Conservation (phyloP, 352 stramenopile species). For the Phytophthora ramorum region DNA sequence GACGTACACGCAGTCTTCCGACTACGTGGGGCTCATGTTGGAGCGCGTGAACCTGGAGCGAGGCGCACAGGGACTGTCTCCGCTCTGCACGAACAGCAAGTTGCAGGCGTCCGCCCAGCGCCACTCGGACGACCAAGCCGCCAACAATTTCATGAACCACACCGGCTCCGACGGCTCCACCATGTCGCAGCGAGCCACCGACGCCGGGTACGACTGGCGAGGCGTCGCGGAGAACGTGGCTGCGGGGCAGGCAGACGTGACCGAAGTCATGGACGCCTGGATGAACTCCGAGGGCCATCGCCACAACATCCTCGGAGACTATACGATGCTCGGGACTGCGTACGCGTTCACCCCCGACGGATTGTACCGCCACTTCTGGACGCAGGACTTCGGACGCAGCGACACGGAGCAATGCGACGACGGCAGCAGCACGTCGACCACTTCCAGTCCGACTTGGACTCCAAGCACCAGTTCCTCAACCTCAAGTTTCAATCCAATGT, state of each 20-base stretch:
- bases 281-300: slow-evolving; percentile 51
- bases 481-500: background rate
- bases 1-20: slow-evolving; percentile 25
- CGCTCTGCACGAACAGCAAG: slow-evolving; percentile 51
- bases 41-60: slow-evolving; percentile 59
- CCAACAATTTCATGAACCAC: slow-evolving; percentile 60
- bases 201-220: slow-evolving; percentile 55
- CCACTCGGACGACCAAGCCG: slow-evolving; percentile 52
- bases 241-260: slow-evolving; percentile 41
- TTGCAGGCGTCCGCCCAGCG: slow-evolving; percentile 25
- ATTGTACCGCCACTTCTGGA: slow-evolving; percentile 60
- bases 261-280: slow-evolving; percentile 46
- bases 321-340: slow-evolving; percentile 51
- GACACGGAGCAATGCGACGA: slow-evolving; percentile 42
- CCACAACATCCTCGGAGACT: slow-evolving; percentile 48
- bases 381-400: slow-evolving; percentile 59
- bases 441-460: background rate
- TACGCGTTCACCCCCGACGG: slow-evolving; percentile 39
- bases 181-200: slow-evolving; percentile 43
- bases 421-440: slow-evolving; percentile 1
- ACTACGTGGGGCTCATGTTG: slow-evolving; percentile 44
- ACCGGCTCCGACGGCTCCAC: slow-evolving; percentile 46
- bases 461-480: background rate
- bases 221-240: slow-evolving; percentile 53
- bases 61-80: slow-evolving; percentile 31